Base-by-base conservation (phyloP, 176 grass and related monocot genomes). In the Aegilops tauschii region DNA sequence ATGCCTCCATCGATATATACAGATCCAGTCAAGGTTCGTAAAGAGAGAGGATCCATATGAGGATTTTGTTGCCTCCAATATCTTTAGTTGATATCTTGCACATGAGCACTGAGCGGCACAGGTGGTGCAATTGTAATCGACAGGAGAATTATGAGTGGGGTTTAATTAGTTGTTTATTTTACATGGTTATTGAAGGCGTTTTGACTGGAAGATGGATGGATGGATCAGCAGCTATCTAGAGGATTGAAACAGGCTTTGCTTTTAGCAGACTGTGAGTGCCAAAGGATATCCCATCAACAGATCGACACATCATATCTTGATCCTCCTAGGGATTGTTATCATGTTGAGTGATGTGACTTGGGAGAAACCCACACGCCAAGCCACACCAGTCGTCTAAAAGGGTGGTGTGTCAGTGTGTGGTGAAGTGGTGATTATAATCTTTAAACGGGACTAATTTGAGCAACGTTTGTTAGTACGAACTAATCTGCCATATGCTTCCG, bases 201-300 rank as follows among this genome's bases (percentile, higher is more conserved):
- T 79, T 54, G 29, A 88, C 61, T 11, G 20, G 27, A 67, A 31
- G 32, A 52, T 42, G 44, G 58, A 21, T 31, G 3, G 28, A 40
- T 40, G 39, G 39, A 14, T 25, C 10, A 17, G 16, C 29, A 35
- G 1, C 65, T 17, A 7, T 13, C 29, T 18, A 68, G 62, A 47
- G 9, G 8, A 61, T 21, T n/a, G 20, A 18, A 75, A 5, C 23
- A 23, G 17, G 9, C 12, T 65, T 58, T 75, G 34, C 69, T 81
- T 81, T 89, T 66, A 65, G 87, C 87, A 64, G 40, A 65, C 39
- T 28, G 11, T 44, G 64, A 78, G 49, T 69, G 52, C 28, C 20
- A 14, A 32, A 59, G 50, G 52, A 80, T 84, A 28, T 6, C 56
- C 28, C 18, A 25, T 35, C 12, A 86, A 37, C 20, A 32, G 56